These are phyloP conservation scores for Suillus clintonianus DNA, from an alignment of 768 basidiomycete species.

Conservation along the genomic window DNA sequence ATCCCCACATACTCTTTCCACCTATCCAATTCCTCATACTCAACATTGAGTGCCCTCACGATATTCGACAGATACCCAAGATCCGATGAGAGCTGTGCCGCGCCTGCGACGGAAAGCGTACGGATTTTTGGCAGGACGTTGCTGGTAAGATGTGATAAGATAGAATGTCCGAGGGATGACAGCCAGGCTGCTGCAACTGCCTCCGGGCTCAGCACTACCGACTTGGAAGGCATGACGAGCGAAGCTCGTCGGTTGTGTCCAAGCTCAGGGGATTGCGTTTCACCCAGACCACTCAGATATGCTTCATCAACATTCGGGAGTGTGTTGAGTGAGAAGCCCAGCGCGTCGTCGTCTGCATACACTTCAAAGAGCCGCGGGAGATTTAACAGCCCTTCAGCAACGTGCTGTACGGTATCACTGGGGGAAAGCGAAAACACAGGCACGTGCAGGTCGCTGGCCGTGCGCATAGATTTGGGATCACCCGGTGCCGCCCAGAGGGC, in stretches of 20 bases:
- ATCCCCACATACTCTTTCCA: conserved; percentile 77
- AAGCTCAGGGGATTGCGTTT: conserved; percentile 32
- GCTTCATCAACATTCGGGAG: conserved; percentile 70
- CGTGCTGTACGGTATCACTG: conserved; percentile 82
- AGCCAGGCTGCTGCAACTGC: conserved; percentile 90
- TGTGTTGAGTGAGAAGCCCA: conserved; percentile 84
- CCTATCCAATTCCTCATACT: conserved; percentile 72
- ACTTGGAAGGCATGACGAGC: conserved; percentile 33
- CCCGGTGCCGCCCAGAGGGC: conserved; percentile 63
- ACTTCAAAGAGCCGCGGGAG: conserved; percentile 93
- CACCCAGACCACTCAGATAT: conserved; percentile 47
- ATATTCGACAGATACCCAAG: conserved; percentile 90
- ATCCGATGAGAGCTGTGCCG: conserved; percentile 84
- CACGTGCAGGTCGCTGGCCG: conserved; percentile 47
- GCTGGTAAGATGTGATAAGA: conserved; percentile 72
- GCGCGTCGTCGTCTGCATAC: conserved; percentile 88
- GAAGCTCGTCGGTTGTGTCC: conserved; percentile 46
- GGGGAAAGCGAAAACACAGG: conserved; percentile 94
- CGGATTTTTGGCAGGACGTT: conserved; percentile 73
- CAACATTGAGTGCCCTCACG: conserved; percentile 86
- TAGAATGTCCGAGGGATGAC: conserved; percentile 80
- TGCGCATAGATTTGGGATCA: conserved; percentile 47
- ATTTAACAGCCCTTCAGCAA: conserved; percentile 93
- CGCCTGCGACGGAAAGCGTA: conserved; percentile 62
- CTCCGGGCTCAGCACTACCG: conserved; percentile 61